Percentiles rank a stretch among this genome's conserved stretches.
phyloP scores from a whole-genome alignment of 139 green algal species.

The Zygnema circumcarinatum region DNA sequence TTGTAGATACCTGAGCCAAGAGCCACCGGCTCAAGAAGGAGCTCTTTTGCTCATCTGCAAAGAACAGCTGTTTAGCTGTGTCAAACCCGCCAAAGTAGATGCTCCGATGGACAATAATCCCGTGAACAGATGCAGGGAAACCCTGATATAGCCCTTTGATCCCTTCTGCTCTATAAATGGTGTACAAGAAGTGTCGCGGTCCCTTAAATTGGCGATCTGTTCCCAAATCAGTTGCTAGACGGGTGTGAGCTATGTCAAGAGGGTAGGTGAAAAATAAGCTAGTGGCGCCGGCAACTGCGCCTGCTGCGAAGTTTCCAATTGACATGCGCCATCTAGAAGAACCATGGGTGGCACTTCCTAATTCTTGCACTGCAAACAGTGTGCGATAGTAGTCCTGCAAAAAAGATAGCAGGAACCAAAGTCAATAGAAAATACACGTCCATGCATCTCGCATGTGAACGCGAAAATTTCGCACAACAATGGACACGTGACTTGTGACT shows the following conservation, averaged over 20 bases:
- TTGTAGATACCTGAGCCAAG: constrained; percentile 75
- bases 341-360: background rate
- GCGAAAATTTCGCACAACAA: no score
- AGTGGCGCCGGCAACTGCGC: constrained; percentile 85
- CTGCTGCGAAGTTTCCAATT: constrained; percentile 38
- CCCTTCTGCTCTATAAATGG: constrained; percentile 68
- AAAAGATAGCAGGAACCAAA: background rate
- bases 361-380: constrained; percentile 9
- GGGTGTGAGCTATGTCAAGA: constrained; percentile 98
- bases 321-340: constrained; percentile 7
- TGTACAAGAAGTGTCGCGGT: constrained; percentile 89
- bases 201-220: constrained; percentile 85
- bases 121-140: constrained; percentile 94
- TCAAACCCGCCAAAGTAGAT: constrained; percentile 99
- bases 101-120: constrained; percentile 98
- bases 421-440: no score
- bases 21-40: constrained; percentile 79
- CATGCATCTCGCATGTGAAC: no score
- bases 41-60: constrained; percentile 12
- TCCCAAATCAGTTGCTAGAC: constrained; percentile 91
- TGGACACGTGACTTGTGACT: no score
- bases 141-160: constrained; percentile 81
- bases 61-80: constrained; percentile 83
- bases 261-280: constrained; percentile 98
- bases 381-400: constrained; percentile 45